Evolutionary conservation across 768 basidiomycete genomes (phyloP), one percentile per base, ranked within the genome.

Genomic region (Termitomyces sp.): DNA sequence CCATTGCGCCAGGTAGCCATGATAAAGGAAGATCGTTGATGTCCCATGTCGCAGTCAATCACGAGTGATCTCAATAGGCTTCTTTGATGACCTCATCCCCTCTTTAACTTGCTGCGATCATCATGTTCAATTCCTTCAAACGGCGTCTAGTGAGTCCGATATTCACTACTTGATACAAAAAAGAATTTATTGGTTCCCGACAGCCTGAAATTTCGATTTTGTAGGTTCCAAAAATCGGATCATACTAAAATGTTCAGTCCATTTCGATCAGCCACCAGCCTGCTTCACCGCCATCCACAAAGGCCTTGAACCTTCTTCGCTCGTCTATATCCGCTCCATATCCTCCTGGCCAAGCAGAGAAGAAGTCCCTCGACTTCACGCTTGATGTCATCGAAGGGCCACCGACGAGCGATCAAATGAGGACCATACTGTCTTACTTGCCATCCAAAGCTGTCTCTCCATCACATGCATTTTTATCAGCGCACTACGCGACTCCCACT

Each of bases 1-100:
- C 89, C 89, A 90, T 91, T 90, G 89, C 87, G 89, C 89, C 76
- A 91, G 87, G 87, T 84, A 87, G 83, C 84, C 86, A 73, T 78
- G 27, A 0, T 39, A 0, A 6, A 37, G 6, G 1, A 5, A 6
- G 7, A 5, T 39, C 18, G 4, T 18, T 39, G 16, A 7, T 6
- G 9, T 33, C 6, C 6, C 33, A 33, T 33, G 6, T 3, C 1
- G n/a, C 27, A 27, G 27, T 27, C 27, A 27, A 27, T 27, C 27
- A 27, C 27, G 27, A 27, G 4, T 27, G 27, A 27, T 4, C n/a
- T n/a, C n/a, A n/a, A n/a, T n/a, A n/a, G 4, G 27, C 2, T 27
- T 4, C 2, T 27, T 27, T 22, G 7, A 47, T 47, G 46, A 47
- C 6, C 13, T 47, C 46, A 47, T 47, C 24, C 24, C 6, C 11